Conservation (phyloP, 2,329 filamentous ascomycete genomes). For the Colletotrichum nymphaeae region DNA sequence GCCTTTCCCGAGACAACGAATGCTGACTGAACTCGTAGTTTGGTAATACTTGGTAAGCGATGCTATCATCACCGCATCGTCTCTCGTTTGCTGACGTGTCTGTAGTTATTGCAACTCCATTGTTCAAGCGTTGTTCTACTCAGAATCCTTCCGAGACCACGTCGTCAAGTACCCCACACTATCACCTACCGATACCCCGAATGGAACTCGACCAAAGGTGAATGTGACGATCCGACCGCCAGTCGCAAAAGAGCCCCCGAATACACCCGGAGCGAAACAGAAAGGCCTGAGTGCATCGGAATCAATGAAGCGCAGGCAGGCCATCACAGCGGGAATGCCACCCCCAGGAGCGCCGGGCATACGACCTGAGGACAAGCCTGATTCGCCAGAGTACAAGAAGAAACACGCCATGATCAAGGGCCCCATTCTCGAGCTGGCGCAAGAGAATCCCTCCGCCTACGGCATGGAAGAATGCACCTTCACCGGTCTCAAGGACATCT, state of each 20-base stretch:
- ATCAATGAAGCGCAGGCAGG: conserved; percentile 66
- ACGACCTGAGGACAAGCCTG: conserved; percentile 90
- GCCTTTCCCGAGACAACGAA: conserved; percentile 28
- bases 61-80: conserved; percentile 11
- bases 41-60: conserved; percentile 91
- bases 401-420: conserved; percentile 91
- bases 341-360: conserved; percentile 64
- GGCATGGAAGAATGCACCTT: conserved; percentile 97
- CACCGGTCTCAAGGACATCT: conserved; percentile 95
- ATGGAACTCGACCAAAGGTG: conserved; percentile 66
- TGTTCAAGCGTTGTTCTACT: conserved; percentile 96
- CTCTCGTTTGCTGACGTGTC: neutral
- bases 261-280: conserved; percentile 53
- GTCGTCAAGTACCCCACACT: conserved; percentile 90
- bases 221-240: conserved; percentile 71
- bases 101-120: conserved; percentile 97
- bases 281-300: conserved; percentile 67
- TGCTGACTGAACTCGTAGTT: conserved; percentile 71
- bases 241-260: conserved; percentile 58
- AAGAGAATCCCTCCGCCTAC: conserved; percentile 83
- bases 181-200: conserved; percentile 76
- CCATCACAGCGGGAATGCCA: conserved; percentile 64
- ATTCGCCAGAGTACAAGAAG: conserved; percentile 98
- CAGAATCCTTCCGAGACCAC: conserved; percentile 90
- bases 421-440: conserved; percentile 85